Base-by-base conservation (phyloP, 148 eudicot species). In the Camellia lanceoleosa region DNA sequence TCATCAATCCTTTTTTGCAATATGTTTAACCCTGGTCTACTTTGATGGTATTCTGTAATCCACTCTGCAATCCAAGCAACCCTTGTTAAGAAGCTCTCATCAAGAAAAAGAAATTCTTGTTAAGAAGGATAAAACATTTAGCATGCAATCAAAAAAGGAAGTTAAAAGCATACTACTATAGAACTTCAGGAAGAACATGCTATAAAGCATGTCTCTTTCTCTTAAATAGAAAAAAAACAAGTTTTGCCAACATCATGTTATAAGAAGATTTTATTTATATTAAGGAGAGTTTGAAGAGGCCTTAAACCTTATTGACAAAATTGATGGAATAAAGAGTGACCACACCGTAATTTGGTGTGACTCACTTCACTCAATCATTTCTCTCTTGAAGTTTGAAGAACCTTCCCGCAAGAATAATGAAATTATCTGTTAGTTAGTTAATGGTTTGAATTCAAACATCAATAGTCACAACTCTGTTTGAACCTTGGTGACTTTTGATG, bases 1-100 rank as follows among this genome's bases (percentile, higher is more conserved):
- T 91, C 92, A 83, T 94, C 95, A 81, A 94, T 92, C 80, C 84
- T 84, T 84, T 91, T 86, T 76, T 92, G 97, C 84, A 94, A 82
- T 74, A 89, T 88, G 85, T 94, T 81, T 76, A 94, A 14, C 49
- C 93, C 98, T 66, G 93, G 94, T 80, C 95, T 49, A 49, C 52
- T 49, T 49, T 49, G 4, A 7, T 49, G 84, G 79, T 91, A 92
- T 77, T 88, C 87, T 79, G 83, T 87, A 38, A 91, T 84, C 97
- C 97, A 94, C 80, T 89, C 97, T 94, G 89, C 70, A 87, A 81
- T 12, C 75, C 20, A 82, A 62, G 52, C 52, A 80, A 76, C 13
- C 19, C 12, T 68, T 4, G 15, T 61, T 61, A 70, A 75, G 65
- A 46, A 30, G 38, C 1, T 67, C 70, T 19, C 71, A 51, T 15